Evolutionary conservation across 805 yeast species (phyloP), one percentile per base, ranked within the genome.

Genomic region (Spathaspora hagerdaliae): DNA sequence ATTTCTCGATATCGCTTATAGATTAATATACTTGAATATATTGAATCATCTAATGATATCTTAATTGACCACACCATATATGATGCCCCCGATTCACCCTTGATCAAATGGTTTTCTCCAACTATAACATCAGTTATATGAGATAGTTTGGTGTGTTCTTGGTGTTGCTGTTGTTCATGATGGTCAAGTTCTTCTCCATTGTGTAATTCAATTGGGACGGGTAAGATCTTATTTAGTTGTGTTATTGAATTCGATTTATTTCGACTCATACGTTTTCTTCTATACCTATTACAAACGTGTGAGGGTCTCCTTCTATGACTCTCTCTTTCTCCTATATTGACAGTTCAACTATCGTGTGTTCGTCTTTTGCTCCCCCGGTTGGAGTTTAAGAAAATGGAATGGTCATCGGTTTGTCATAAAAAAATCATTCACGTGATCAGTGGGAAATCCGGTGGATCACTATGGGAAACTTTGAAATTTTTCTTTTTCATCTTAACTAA

Each of bases 1-100:
- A 87, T 77, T 38, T 87, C 92, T 32, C 80, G 75, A 60, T 84
- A 87, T 34, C 96, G 60, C 57, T 77, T 79, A 57, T 79, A 76
- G 4, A 80, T 54, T 38, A 64, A 58, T 14, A 85, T 71, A 47
- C 66, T 67, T 4, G 77, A 64, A 49, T 63, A 64, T 27, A 56
- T 52, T 6, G 68, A 62, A 39, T 68, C 73, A 43, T 71, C 63
- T 19, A 71, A 52, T 4, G 67, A 63, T 6, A 71, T 60, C 39
- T 64, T 60, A 9, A 71, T 61, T 2, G 65, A 43, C 77, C 77
- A 71, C 24, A 63, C 73, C 14, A 64, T 59, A 51, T 69, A 71
- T 42, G 67, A 54, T 38, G 51, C 55, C 1, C 74, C 72, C 6
- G 59, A 58, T 27, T 69, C 72, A 9, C 75, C 77, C 19, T 61